phyloP scores from a whole-genome alignment of 768 basidiomycete species.

The Boletellus sp. region DNA sequence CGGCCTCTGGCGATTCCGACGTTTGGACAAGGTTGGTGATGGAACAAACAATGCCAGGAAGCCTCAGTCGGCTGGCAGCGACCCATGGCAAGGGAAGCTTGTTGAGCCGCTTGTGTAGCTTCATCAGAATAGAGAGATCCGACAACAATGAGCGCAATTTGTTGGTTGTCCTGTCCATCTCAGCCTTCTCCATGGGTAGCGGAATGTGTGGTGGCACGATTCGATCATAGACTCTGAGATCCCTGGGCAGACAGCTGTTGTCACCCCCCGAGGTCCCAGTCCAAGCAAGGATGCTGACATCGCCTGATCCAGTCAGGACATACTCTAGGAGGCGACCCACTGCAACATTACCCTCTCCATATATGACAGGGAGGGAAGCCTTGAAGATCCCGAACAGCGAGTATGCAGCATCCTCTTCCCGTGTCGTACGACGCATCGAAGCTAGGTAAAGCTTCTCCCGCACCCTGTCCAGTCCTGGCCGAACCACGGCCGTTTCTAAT shows the following conservation, averaged over 20 bases:
- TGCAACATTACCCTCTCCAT: not conserved
- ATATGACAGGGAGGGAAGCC: not conserved
- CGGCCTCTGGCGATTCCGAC: not conserved
- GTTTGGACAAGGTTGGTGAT: not conserved
- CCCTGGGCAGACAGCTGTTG: conserved; percentile 2
- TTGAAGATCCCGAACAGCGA: conserved; percentile 2
- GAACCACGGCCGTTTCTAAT: not conserved
- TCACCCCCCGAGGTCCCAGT: not conserved
- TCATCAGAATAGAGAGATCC: not conserved
- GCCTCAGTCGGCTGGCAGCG: not conserved
- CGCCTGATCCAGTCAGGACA: not conserved
- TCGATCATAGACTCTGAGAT: conserved; percentile 3
- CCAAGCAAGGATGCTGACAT: conserved; percentile 3
- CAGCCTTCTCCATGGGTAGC: not conserved
- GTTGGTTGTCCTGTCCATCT: not conserved
- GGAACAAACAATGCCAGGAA: not conserved
- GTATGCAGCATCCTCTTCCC: not conserved
- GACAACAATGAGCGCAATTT: not conserved
- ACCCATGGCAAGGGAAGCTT: not conserved
- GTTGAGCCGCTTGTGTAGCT: not conserved
- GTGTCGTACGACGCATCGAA: not conserved
- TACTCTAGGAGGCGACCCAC: not conserved
- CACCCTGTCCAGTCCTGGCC: not conserved
- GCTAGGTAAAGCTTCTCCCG: not conserved
- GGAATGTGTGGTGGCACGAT: conserved; percentile 1